Base-by-base conservation (phyloP, 2,329 filamentous ascomycete genomes). In the Cladosporium sp. region DNA sequence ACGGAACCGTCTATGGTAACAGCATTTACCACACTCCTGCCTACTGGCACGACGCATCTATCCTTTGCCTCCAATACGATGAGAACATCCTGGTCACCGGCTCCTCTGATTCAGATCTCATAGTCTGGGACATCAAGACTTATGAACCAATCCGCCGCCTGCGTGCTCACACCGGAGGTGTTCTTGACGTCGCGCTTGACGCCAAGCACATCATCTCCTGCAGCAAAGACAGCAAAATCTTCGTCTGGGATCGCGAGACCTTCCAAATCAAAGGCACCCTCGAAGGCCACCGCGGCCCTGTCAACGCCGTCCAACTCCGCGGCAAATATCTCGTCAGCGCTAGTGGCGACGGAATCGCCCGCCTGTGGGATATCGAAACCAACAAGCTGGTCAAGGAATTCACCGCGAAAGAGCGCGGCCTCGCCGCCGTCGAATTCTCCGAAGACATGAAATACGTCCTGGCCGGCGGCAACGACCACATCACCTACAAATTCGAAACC, bases 401-500 rank as follows among this genome's bases (percentile, higher is more conserved):
- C 64, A 75, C 79, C 5, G 89, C 88, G 49, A 90, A 95, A 68
- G 93, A 90, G 67, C 91, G 94, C 64, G 93, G 93, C 7, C 80
- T 98, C 27, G 93, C 93, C 3, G 96, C 93, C 68, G 90, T 93
- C 48, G 93, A 98, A 67, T 96, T 97, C 69, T 92, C 86, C 35
- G 89, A 96, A 60, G 92, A 98, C 64, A 90, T 89, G n/a, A 84
- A 87, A 47, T 93, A 87, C 57, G 89, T 98, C 41, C 86, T 94
- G 41, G 93, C 90, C 15, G 93, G 93, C 8, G 93, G 93, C 39
- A 98, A 96, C 64, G 93, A 97, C 71, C 86, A 92, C 68, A 83
- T 90, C 42, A 96, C 97, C 54, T 93, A 94, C 66, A 88, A 97
- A 65, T 98, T 94, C 80, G 89, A 97, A 68, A 89, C 91, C 45